These are phyloP conservation scores for Globisporangium lucens DNA, from an alignment of 352 stramenopile species.

Conservation along the genomic window DNA sequence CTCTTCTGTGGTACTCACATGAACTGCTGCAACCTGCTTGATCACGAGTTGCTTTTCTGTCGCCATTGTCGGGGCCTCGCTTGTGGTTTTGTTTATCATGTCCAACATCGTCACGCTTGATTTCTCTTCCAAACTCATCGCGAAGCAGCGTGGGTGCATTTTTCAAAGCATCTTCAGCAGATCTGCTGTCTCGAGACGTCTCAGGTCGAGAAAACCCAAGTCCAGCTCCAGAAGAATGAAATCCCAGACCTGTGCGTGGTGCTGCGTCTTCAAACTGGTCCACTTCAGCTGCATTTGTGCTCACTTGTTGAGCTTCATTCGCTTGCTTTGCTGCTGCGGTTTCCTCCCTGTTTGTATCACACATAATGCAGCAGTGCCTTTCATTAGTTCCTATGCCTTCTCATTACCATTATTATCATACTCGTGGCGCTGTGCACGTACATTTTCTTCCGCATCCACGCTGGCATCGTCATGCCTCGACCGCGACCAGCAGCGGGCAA, in stretches of 20 bases:
- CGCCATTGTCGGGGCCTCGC: background rate
- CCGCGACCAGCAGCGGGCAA: conserved; percentile 61
- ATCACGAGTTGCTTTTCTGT: background rate
- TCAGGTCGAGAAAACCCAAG: background rate
- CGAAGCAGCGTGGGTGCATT: conserved; percentile 1
- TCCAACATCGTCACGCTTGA: conserved; percentile 2
- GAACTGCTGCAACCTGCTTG: conserved; percentile 1
- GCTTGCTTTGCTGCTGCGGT: conserved; percentile 26
- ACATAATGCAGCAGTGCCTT: background rate
- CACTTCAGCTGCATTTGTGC: conserved; percentile 3
- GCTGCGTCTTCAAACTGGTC: conserved; percentile 63
- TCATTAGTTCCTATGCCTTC: background rate
- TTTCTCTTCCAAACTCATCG: conserved; percentile 33
- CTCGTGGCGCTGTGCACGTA: conserved; percentile 21
- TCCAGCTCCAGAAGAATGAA: conserved; percentile 12
- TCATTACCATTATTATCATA: background rate
- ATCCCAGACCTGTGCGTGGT: conserved; percentile 27
- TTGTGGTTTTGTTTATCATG: background rate
- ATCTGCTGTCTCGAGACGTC: background rate
- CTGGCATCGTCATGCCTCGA: conserved; percentile 88
- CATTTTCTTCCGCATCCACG: conserved; percentile 93
- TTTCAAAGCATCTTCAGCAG: background rate
- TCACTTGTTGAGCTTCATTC: background rate
- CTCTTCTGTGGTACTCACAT: background rate
- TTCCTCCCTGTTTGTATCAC: conserved; percentile 46